Evolutionary conservation across 73 alveolate genomes (phyloP).

Genomic region (Paramecium tetraurelia): DNA sequence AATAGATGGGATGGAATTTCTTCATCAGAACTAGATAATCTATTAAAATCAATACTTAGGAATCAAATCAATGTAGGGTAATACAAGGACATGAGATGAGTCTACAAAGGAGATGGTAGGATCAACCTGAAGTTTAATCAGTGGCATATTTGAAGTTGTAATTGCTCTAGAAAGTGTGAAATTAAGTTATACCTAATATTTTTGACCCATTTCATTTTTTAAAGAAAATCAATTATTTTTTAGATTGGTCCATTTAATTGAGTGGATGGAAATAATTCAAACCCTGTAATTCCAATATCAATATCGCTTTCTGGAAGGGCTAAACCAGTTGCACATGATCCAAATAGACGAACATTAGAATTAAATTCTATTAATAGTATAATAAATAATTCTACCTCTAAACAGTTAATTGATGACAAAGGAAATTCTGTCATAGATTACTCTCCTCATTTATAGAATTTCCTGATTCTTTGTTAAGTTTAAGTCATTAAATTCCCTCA

Average conservation of each 20-base stretch:
- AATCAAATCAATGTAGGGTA: not conserved
- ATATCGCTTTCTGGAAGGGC: slow-evolving; percentile 60
- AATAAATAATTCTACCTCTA: not conserved
- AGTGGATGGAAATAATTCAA: slow-evolving; percentile 46
- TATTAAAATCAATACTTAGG: not conserved
- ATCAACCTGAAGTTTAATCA: slow-evolving; percentile 15
- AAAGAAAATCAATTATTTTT: not conserved
- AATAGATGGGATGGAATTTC: not conserved
- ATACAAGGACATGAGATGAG: not conserved
- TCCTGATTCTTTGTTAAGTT: not conserved
- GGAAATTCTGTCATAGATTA: not conserved
- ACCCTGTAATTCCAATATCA: slow-evolving; percentile 62
- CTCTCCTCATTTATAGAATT: not conserved
- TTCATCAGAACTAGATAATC: not conserved
- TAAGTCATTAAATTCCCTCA: slow-evolving; percentile 24
- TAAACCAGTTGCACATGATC: slow-evolving; percentile 64
- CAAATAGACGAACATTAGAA: slow-evolving; percentile 43
- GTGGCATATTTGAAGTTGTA: not conserved
- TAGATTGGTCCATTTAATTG: not conserved
- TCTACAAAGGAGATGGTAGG: not conserved
- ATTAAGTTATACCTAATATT: not conserved
- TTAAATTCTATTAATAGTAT: not conserved
- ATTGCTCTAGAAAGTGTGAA: not conserved
- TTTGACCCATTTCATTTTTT: slow-evolving; percentile 54
- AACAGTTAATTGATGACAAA: not conserved